Evolutionary conservation across 2,329 filamentous ascomycete species (phyloP).

Genomic region (Pestalotiopsis sp.): DNA sequence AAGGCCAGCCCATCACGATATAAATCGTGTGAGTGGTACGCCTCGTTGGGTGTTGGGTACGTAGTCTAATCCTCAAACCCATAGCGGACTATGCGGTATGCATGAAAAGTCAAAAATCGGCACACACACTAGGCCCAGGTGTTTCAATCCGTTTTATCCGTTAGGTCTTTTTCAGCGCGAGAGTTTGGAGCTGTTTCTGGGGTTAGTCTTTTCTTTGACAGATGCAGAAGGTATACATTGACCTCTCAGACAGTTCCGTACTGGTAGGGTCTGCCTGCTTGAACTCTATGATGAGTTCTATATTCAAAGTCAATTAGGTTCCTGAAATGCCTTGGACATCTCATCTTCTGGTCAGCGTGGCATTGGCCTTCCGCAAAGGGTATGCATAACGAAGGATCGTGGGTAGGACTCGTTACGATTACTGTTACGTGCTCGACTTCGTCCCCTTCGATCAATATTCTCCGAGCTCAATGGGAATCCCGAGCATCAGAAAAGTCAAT

Average conservation of each 20-base stretch:
- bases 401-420: neutral
- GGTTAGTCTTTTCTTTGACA: neutral
- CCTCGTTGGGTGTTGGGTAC: neutral
- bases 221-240: neutral
- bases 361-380: neutral
- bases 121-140: neutral
- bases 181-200: too few species aligned
- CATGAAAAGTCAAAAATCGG: constrained; percentile 1
- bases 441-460: neutral
- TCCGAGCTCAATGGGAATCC: neutral
- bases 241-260: neutral
- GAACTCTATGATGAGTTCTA: neutral
- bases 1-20: neutral
- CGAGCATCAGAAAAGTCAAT: neutral
- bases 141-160: constrained; percentile 4
- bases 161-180: neutral
- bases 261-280: neutral
- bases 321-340: too few species aligned
- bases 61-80: neutral
- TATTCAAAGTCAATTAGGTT: too few species aligned
- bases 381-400: neutral
- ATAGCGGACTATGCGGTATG: neutral
- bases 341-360: neutral
- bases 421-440: neutral
- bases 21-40: neutral